Evolutionary conservation across 2,329 filamentous ascomycete genomes (phyloP).

Genomic region (Aplosporella prunicola): DNA sequence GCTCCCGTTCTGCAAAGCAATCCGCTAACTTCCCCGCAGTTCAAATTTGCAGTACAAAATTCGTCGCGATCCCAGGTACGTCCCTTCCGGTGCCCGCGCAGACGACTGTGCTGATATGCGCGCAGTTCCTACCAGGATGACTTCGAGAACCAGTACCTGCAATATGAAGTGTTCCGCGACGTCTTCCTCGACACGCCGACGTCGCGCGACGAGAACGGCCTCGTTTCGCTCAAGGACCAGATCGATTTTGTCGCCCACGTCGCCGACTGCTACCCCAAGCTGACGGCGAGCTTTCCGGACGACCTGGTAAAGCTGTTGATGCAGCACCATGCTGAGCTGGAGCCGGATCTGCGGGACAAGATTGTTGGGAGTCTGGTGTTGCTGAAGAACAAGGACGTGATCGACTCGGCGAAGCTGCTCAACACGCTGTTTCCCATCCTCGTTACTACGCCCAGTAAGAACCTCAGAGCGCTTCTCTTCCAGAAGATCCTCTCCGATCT

Average conservation of each 20-base stretch:
- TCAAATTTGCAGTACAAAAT: slow-evolving; percentile 89
- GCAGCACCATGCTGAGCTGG: slow-evolving; percentile 71
- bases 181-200: slow-evolving; percentile 81
- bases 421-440: slow-evolving; percentile 93
- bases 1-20: not conserved
- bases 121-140: slow-evolving; percentile 77
- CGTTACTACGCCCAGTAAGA: slow-evolving; percentile 84
- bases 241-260: slow-evolving; percentile 92
- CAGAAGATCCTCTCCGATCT: slow-evolving; percentile 87
- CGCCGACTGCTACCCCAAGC: slow-evolving; percentile 81
- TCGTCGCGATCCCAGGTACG: slow-evolving; percentile 69
- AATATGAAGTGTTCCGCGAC: slow-evolving; percentile 84
- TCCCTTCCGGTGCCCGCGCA: slow-evolving; percentile 11
- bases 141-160: slow-evolving; percentile 77
- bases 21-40: slow-evolving; percentile 30
- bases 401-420: slow-evolving; percentile 71
- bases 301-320: slow-evolving; percentile 74
- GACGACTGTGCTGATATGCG: not conserved
- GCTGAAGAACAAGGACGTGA: slow-evolving; percentile 80
- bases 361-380: slow-evolving; percentile 84
- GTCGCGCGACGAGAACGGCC: slow-evolving; percentile 64
- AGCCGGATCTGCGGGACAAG: slow-evolving; percentile 84
- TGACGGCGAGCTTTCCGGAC: slow-evolving; percentile 66
- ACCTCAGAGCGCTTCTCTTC: slow-evolving; percentile 72
- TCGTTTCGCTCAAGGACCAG: slow-evolving; percentile 79